A percentile compares a stretch with the other conserved stretches of the same genome.
phyloP scores from a whole-genome alignment of 73 alveolate species.

The Paraurostyla sp. region DNA sequence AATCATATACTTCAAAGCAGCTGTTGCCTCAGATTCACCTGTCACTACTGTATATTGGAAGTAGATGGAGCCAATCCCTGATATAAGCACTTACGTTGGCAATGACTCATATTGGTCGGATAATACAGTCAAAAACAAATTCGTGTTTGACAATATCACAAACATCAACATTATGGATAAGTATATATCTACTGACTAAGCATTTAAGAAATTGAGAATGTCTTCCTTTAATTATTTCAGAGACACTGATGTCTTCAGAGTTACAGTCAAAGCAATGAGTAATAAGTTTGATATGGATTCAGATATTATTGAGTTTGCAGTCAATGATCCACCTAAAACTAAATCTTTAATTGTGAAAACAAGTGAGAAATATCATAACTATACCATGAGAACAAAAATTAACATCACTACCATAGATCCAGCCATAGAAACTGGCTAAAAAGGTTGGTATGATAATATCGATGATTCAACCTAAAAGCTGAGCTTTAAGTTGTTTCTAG shows the following conservation, averaged over 20 bases:
- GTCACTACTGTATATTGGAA: background rate
- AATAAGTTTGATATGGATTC: background rate
- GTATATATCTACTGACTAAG: background rate
- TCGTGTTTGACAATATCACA: constrained; percentile 52
- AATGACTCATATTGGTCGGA: background rate
- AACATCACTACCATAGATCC: background rate
- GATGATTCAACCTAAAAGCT: background rate
- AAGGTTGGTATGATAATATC: constrained; percentile 32
- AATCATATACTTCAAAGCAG: constrained; percentile 1
- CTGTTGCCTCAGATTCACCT: background rate
- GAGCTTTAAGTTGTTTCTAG: background rate
- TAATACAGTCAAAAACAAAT: background rate
- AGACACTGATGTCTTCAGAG: constrained; percentile 10
- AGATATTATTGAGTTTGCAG: constrained; percentile 28
- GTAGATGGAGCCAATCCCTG: constrained; percentile 45
- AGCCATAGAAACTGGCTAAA: background rate
- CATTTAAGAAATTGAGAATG: background rate
- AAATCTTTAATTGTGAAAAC: background rate
- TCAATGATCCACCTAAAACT: constrained; percentile 51
- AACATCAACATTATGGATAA: background rate
- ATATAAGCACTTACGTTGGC: background rate
- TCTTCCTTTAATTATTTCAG: constrained; percentile 49
- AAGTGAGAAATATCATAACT: constrained; percentile 16
- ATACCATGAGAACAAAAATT: background rate
- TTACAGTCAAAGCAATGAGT: constrained; percentile 6